Percentiles rank a stretch among this genome's conserved stretches.
phyloP scores from a whole-genome alignment of 1,139 yeast species.

The Geotrichum carabidarum region DNA sequence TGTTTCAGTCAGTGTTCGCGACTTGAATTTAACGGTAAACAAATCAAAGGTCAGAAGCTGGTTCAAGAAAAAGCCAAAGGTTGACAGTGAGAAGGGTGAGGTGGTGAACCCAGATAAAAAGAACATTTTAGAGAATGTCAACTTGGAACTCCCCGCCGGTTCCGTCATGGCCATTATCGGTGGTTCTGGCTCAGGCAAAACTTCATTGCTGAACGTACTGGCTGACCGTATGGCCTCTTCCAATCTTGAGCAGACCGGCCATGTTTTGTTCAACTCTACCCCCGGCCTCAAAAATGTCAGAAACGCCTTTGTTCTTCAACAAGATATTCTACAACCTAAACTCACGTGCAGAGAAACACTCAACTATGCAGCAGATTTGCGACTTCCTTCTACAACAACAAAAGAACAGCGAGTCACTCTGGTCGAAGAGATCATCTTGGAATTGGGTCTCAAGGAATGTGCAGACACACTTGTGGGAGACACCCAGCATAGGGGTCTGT shows the following conservation, averaged over 20 bases:
- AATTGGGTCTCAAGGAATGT: conserved; percentile 59
- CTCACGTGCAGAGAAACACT: conserved; percentile 69
- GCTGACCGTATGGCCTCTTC: conserved; percentile 53
- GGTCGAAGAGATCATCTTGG: conserved; percentile 55
- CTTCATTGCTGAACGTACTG: conserved; percentile 67
- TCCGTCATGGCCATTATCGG: conserved; percentile 69
- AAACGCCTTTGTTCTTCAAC: conserved; percentile 71
- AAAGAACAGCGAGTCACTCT: conserved; percentile 43
- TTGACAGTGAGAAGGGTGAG: background rate
- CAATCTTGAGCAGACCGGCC: conserved; percentile 30
- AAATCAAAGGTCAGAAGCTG: conserved; percentile 1
- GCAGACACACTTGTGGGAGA: conserved; percentile 54
- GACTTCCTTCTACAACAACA: conserved; percentile 46
- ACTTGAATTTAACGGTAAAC: conserved; percentile 8
- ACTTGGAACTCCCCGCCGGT: conserved; percentile 52
- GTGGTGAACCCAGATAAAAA: background rate
- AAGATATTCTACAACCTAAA: conserved; percentile 66
- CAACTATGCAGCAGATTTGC: conserved; percentile 62
- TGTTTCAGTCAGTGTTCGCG: conserved; percentile 14
- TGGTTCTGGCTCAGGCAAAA: conserved; percentile 84
- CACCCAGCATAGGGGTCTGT: conserved; percentile 49
- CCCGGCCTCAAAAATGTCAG: conserved; percentile 37
- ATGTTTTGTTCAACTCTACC: conserved; percentile 41
- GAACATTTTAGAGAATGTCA: conserved; percentile 38
- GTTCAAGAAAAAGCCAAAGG: conserved; percentile 1